These are phyloP conservation scores for Brassica rapa DNA, from an alignment of 345 rosid genomes.

Conservation along the genomic window DNA sequence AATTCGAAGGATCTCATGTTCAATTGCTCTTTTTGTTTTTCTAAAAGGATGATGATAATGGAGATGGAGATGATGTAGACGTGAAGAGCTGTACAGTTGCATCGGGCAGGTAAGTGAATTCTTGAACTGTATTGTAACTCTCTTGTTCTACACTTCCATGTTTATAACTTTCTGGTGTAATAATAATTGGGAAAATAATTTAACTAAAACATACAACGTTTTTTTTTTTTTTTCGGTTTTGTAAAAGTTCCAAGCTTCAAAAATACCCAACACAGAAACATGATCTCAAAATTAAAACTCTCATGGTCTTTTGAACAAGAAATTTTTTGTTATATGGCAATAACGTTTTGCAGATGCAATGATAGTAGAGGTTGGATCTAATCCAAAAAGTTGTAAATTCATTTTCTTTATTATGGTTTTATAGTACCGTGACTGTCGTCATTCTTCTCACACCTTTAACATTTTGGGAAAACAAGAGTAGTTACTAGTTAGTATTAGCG, in stretches of 20 bases:
- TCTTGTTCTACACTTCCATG: slow-evolving; percentile 23
- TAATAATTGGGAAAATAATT: neutral
- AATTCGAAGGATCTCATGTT: neutral
- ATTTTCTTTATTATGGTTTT: neutral
- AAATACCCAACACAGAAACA: neutral
- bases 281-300: neutral
- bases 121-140: neutral
- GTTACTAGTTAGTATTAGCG: slow-evolving; percentile 47
- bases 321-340: neutral
- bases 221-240: neutral
- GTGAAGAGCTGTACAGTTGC: slow-evolving; percentile 44
- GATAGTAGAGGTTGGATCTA: neutral
- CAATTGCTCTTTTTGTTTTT: slow-evolving; percentile 19
- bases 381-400: neutral
- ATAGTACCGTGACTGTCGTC: neutral
- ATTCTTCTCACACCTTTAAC: slow-evolving; percentile 11
- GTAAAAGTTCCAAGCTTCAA: neutral
- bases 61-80: slow-evolving; percentile 34
- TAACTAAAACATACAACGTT: neutral
- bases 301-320: neutral
- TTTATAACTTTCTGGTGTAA: slow-evolving; percentile 42
- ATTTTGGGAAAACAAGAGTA: slow-evolving; percentile 15
- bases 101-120: slow-evolving; percentile 52
- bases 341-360: slow-evolving; percentile 45
- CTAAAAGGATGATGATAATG: slow-evolving; percentile 12